Conservation (phyloP, 2,329 filamentous ascomycete species). For the Paracoccidioides lutzii region DNA sequence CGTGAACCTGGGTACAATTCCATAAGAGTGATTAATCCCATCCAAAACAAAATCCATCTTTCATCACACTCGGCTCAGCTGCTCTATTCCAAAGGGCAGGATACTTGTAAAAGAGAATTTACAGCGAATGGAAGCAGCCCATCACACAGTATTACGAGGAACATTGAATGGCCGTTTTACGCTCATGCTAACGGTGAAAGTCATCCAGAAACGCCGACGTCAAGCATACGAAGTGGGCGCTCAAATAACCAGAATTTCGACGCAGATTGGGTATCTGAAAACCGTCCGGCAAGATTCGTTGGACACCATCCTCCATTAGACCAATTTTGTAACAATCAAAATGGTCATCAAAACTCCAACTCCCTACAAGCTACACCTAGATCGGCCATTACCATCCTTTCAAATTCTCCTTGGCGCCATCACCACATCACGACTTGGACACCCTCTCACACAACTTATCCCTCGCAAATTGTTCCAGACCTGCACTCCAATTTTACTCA, state of each 20-base stretch:
- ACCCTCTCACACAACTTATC: not conserved
- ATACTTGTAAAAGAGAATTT: not conserved
- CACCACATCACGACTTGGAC: not conserved
- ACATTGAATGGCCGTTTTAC: not conserved
- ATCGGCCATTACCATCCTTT: not conserved
- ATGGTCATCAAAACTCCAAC: not conserved
- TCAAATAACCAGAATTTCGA: not conserved
- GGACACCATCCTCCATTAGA: not conserved
- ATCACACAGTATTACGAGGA: not conserved
- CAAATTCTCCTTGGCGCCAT: not conserved
- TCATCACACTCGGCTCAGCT: not conserved
- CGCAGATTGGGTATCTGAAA: not conserved
- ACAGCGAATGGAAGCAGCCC: not conserved
- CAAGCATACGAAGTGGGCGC: not conserved
- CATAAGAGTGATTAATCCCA: not conserved
- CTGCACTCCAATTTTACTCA: not conserved
- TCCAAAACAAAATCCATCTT: not conserved
- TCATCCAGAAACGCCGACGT: not conserved
- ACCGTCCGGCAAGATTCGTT: not conserved
- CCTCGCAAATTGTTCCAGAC: not conserved
- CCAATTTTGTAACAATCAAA: not conserved
- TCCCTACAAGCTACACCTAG: not conserved
- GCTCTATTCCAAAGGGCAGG: not conserved
- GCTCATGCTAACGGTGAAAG: not conserved
- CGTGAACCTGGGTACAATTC: not conserved